Conservation (phyloP, 768 basidiomycete genomes). For the Calocybe cyanea region DNA sequence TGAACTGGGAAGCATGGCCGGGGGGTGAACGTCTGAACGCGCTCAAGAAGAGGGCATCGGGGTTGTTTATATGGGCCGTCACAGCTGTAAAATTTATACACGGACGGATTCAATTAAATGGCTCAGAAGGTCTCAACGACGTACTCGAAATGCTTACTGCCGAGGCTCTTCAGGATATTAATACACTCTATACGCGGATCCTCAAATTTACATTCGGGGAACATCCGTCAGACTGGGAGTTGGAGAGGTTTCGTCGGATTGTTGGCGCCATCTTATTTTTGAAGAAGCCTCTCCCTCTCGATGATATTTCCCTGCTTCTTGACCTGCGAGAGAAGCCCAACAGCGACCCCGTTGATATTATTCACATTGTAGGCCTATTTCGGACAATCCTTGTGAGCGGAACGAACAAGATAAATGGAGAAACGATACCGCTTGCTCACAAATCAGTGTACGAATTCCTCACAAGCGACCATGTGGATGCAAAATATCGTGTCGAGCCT, state of each 20-base stretch:
- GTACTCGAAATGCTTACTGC: conserved; percentile 3
- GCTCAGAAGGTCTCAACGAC: conserved; percentile 10
- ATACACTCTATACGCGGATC: not conserved
- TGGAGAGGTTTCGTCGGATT: not conserved
- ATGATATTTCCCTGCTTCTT: not conserved
- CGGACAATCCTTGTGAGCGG: not conserved
- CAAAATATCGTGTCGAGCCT: not conserved
- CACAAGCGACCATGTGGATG: not conserved
- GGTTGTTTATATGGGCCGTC: conserved; percentile 16
- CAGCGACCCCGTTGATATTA: not conserved
- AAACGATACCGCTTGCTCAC: not conserved
- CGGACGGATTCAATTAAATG: conserved; percentile 8
- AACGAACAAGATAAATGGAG: not conserved
- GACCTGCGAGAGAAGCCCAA: not conserved
- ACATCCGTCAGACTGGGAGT: no score
- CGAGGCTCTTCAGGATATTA: not conserved
- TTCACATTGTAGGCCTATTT: not conserved
- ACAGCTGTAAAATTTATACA: conserved; percentile 12
- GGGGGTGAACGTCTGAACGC: conserved; percentile 6
- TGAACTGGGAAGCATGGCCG: conserved; percentile 11
- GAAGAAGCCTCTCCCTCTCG: not conserved
- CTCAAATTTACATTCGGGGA: not conserved
- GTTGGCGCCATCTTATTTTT: not conserved
- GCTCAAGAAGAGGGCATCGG: conserved; percentile 8
- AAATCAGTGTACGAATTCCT: not conserved